These are phyloP conservation scores for Candida pseudofarinosa DNA, from an alignment of 805 yeast genomes.

Conservation along the genomic window DNA sequence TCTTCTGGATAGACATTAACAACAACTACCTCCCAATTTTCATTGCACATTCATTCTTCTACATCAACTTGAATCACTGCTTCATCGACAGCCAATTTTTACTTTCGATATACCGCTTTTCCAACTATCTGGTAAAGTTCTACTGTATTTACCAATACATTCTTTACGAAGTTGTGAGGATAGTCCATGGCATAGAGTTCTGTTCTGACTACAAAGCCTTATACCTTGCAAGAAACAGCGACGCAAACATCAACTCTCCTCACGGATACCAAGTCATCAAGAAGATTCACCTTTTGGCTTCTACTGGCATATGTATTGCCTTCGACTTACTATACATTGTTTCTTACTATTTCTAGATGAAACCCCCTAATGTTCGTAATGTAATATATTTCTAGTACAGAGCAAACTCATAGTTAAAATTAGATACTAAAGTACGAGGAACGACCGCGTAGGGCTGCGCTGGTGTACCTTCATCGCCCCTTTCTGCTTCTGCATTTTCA, in stretches of 20 bases:
- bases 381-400: constrained; percentile 3
- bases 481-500: too few relatives aligned
- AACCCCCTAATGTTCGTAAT: background rate
- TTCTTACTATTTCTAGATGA: background rate
- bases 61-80: constrained; percentile 19
- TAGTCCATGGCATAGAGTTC: constrained; percentile 9
- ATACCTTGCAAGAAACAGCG: constrained; percentile 1
- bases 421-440: background rate
- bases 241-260: background rate
- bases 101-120: constrained; percentile 14
- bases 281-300: background rate
- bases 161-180: constrained; percentile 22
- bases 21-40: constrained; percentile 33
- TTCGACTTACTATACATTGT: constrained; percentile 5
- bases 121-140: constrained; percentile 26
- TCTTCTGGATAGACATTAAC: constrained; percentile 22
- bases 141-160: constrained; percentile 31
- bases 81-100: constrained; percentile 6
- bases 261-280: background rate
- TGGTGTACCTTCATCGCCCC: background rate
- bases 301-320: constrained; percentile 1
- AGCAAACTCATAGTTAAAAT: constrained; percentile 7
- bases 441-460: background rate
- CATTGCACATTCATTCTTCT: constrained; percentile 31
- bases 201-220: constrained; percentile 9